phyloP scores from a whole-genome alignment of 148 eudicot species.

The Heliamphora exappendiculata region DNA sequence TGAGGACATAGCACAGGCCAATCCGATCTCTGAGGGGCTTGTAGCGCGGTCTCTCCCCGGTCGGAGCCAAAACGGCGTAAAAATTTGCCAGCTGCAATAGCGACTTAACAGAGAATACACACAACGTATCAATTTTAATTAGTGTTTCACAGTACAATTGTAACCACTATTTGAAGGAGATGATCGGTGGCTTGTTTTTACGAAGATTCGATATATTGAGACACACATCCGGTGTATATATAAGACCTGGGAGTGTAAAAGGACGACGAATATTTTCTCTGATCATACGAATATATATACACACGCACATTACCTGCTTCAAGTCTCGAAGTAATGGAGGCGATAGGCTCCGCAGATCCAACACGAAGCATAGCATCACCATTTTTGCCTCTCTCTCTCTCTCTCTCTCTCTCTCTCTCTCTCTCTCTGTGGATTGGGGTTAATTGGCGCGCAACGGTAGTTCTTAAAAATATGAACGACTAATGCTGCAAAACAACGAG shows the following conservation, averaged over 20 bases:
- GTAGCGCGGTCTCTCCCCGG: slow-evolving; percentile 12
- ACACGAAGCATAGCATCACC: slow-evolving; percentile 59
- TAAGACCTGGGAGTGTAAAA: neutral
- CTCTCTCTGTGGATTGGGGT: neutral
- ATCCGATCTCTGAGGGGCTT: slow-evolving; percentile 41
- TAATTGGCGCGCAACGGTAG: slow-evolving; percentile 9
- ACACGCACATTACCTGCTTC: slow-evolving; percentile 42
- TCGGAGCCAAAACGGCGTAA: slow-evolving; percentile 44
- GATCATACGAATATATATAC: neutral
- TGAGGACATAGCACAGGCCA: slow-evolving; percentile 52
- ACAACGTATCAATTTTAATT: neutral
- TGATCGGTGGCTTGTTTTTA: neutral
- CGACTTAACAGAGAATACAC: slow-evolving; percentile 32
- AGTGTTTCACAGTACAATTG: neutral
- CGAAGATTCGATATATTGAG: neutral
- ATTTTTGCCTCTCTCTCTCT: slow-evolving; percentile 22
- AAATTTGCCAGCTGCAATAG: slow-evolving; percentile 75
- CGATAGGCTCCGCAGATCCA: slow-evolving; percentile 61
- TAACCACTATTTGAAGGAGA: neutral
- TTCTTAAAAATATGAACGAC: no score
- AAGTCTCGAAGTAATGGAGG: slow-evolving; percentile 49
- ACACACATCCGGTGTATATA: neutral
- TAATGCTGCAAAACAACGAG: no score
- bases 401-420: slow-evolving; percentile 8
- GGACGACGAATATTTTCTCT: neutral